These are phyloP conservation scores for Corinectria fuckeliana DNA, from an alignment of 2,329 filamentous ascomycete species.

Conservation along the genomic window DNA sequence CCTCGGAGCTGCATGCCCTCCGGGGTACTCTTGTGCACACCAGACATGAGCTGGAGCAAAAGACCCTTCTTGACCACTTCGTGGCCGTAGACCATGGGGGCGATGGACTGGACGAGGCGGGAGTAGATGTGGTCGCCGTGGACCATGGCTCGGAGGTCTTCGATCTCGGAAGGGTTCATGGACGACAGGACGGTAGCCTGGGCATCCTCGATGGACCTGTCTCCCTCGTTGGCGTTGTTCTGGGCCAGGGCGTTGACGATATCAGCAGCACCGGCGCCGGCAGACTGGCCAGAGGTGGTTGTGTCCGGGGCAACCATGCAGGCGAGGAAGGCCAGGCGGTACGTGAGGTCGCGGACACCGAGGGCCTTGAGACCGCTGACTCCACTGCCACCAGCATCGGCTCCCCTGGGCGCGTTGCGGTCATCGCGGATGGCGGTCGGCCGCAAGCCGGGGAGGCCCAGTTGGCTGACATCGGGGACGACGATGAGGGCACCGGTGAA, in stretches of 20 bases:
- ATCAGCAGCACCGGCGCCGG: constrained; percentile 71
- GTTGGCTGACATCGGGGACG: constrained; percentile 93
- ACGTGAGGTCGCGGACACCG: constrained; percentile 93
- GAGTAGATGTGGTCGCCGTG: constrained; percentile 96
- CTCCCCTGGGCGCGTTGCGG: constrained; percentile 72
- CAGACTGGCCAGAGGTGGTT: constrained; percentile 76
- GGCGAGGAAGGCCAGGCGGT: constrained; percentile 93
- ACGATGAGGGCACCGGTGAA: constrained; percentile 97
- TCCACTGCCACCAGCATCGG: constrained; percentile 82
- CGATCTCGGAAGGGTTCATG: constrained; percentile 85
- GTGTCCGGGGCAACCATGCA: constrained; percentile 95
- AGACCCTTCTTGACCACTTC: constrained; percentile 98
- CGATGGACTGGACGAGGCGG: constrained; percentile 89
- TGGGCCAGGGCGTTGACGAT: constrained; percentile 81
- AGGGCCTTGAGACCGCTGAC: constrained; percentile 89
- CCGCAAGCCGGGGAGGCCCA: constrained; percentile 84
- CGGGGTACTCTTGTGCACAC: constrained; percentile 87
- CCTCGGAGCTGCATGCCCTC: constrained; percentile 96
- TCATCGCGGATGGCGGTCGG: constrained; percentile 87
- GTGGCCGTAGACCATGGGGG: constrained; percentile 96
- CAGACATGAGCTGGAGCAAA: constrained; percentile 92
- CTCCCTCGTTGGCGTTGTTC: constrained; percentile 66
- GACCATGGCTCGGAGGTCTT: constrained; percentile 91
- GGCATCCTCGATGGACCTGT: constrained; percentile 79
- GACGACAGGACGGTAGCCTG: constrained; percentile 88